Conservation (phyloP, 2,329 filamentous ascomycete genomes). For the Tolypocladium paradoxum region DNA sequence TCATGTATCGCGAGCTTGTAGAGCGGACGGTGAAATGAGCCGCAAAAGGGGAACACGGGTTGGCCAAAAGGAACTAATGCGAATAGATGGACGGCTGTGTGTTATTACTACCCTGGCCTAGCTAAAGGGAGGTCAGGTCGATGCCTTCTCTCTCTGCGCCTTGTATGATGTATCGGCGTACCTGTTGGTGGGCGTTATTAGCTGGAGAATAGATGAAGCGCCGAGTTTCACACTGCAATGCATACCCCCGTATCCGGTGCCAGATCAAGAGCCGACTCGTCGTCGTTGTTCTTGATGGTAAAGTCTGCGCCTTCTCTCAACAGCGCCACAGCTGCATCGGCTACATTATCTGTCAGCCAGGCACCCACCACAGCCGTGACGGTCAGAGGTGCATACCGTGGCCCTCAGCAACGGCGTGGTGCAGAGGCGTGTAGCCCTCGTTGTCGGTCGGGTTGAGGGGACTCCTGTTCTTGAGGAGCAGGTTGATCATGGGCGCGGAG, state of each 20-base stretch:
- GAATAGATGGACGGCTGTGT: background rate
- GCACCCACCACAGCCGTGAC: background rate
- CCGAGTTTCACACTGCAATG: constrained; percentile 4
- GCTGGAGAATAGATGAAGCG: constrained; percentile 1
- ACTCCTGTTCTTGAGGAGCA: constrained; percentile 66
- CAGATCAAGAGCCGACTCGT: constrained; percentile 63
- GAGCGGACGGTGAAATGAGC: constrained; percentile 64
- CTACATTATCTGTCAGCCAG: constrained; percentile 20
- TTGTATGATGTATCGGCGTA: constrained; percentile 65
- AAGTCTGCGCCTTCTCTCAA: constrained; percentile 77
- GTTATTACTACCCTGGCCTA: background rate
- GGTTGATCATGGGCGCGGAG: constrained; percentile 72
- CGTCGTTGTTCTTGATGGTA: constrained; percentile 65
- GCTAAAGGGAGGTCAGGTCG: constrained; percentile 29
- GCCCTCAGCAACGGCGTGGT: constrained; percentile 74
- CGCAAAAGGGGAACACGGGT: background rate
- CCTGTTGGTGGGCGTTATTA: constrained; percentile 30
- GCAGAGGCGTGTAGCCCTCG: constrained; percentile 77
- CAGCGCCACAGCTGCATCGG: constrained; percentile 73
- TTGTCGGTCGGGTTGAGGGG: constrained; percentile 75
- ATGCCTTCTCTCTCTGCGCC: constrained; percentile 79
- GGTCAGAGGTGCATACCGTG: constrained; percentile 37
- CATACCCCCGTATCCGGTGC: constrained; percentile 76
- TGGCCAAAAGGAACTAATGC: background rate
- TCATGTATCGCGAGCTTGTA: constrained; percentile 88